Evolutionary conservation across 805 yeast genomes (phyloP).

Genomic region (Saccharomycopsis malanga): DNA sequence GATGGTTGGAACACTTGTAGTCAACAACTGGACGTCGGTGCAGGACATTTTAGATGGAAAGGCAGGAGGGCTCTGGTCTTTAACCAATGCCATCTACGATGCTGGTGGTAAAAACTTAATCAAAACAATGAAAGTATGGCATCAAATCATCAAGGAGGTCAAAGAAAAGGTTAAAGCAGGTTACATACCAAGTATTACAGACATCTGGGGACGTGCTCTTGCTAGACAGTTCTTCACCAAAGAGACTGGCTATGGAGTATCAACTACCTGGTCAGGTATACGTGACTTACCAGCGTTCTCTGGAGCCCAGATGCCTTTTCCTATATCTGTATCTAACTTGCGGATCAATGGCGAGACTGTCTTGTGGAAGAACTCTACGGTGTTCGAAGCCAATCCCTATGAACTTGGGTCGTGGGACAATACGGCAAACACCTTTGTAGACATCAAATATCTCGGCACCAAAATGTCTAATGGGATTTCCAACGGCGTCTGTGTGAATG

Average conservation of each 20-base stretch:
- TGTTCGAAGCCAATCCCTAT: slow-evolving; percentile 54
- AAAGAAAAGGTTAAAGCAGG: slow-evolving; percentile 58
- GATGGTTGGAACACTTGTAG: slow-evolving; percentile 62
- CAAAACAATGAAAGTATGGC: slow-evolving; percentile 34
- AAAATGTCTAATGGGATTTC: slow-evolving; percentile 53
- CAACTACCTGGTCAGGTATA: slow-evolving; percentile 49
- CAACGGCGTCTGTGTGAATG: slow-evolving; percentile 46
- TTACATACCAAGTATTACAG: slow-evolving; percentile 58
- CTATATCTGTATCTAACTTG: slow-evolving; percentile 59
- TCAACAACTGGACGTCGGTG: slow-evolving; percentile 68
- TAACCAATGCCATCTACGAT: slow-evolving; percentile 56
- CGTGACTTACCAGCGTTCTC: slow-evolving; percentile 53
- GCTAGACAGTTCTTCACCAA: slow-evolving; percentile 60
- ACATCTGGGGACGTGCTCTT: slow-evolving; percentile 72
- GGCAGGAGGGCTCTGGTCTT: slow-evolving; percentile 29
- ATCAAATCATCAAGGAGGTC: no score
- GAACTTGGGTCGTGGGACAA: slow-evolving; percentile 90
- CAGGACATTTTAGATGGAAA: slow-evolving; percentile 43
- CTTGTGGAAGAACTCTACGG: slow-evolving; percentile 49
- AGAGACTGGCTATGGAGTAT: no score
- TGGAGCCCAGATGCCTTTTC: slow-evolving; percentile 64
- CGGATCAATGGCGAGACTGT: slow-evolving; percentile 1
- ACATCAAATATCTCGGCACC: slow-evolving; percentile 65
- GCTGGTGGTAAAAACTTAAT: slow-evolving; percentile 49
- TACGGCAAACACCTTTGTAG: slow-evolving; percentile 54